Conservation (phyloP, 2,329 filamentous ascomycete species). For the Ophiostoma tasmaniense region DNA sequence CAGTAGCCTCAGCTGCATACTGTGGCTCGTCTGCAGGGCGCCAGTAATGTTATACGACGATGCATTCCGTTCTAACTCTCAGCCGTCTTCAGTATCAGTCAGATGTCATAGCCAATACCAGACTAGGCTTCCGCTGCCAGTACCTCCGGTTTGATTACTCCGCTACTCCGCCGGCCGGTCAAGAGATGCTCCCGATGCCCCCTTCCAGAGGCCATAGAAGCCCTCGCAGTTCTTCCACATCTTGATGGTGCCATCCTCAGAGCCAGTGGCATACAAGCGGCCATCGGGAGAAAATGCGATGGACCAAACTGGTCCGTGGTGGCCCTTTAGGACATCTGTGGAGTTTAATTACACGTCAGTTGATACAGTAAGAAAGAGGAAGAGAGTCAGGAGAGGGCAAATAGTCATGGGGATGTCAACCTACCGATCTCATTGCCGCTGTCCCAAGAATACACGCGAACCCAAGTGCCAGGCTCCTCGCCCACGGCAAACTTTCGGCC, state of each 20-base stretch:
- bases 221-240: constrained; percentile 68
- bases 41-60: neutral
- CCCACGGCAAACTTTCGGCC: constrained; percentile 81
- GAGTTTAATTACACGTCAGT: neutral
- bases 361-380: too few species aligned
- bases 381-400: neutral
- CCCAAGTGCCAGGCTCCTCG: constrained; percentile 89
- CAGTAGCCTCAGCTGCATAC: neutral
- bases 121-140: neutral
- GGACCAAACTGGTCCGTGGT: constrained; percentile 96
- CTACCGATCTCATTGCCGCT: constrained; percentile 67
- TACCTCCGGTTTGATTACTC: constrained; percentile 7
- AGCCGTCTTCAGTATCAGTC: neutral
- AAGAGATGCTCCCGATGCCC: constrained; percentile 27
- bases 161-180: constrained; percentile 34
- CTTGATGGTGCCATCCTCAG: constrained; percentile 96
- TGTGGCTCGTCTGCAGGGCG: neutral
- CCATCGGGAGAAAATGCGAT: constrained; percentile 90
- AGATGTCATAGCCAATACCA: neutral
- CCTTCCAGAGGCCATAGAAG: constrained; percentile 55
- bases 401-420: constrained; percentile 23
- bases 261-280: constrained; percentile 91
- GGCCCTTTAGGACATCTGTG: constrained; percentile 84
- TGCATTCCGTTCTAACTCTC: neutral
- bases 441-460: constrained; percentile 86